These are phyloP conservation scores for Bretziella fagacearum DNA, from an alignment of 2,329 filamentous ascomycete species.

Conservation along the genomic window DNA sequence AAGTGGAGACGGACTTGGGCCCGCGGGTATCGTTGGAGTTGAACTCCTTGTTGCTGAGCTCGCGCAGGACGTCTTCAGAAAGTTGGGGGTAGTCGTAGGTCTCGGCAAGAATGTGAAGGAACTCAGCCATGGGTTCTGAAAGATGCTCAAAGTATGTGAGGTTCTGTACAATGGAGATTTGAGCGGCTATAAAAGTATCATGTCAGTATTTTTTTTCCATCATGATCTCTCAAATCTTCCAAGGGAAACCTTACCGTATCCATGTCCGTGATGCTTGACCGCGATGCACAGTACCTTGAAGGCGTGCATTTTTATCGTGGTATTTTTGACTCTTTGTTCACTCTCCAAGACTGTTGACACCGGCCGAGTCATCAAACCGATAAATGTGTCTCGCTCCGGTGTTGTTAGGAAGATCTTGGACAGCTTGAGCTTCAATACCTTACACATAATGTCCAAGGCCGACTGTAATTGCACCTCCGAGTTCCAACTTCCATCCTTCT, in stretches of 20 bases:
- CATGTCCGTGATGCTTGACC: slow-evolving; percentile 94
- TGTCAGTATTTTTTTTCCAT: slow-evolving; percentile 19
- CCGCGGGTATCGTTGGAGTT: slow-evolving; percentile 91
- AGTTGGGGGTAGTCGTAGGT: slow-evolving; percentile 97
- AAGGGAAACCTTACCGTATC: slow-evolving; percentile 49
- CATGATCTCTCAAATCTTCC: neutral
- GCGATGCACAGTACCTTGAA: slow-evolving; percentile 96
- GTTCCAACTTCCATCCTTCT: slow-evolving; percentile 71
- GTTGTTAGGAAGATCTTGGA: slow-evolving; percentile 90
- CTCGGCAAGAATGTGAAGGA: slow-evolving; percentile 84
- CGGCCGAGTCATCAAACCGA: slow-evolving; percentile 77
- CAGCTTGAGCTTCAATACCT: slow-evolving; percentile 82
- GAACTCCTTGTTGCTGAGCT: slow-evolving; percentile 95
- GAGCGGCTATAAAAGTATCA: slow-evolving; percentile 46
- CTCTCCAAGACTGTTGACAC: slow-evolving; percentile 90
- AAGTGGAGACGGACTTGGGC: slow-evolving; percentile 88
- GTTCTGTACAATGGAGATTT: slow-evolving; percentile 96
- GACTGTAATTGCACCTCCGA: slow-evolving; percentile 73
- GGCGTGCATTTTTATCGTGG: slow-evolving; percentile 80
- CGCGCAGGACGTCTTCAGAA: slow-evolving; percentile 79
- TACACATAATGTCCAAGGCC: slow-evolving; percentile 87
- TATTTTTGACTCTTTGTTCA: slow-evolving; percentile 80
- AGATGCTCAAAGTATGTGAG: slow-evolving; percentile 96
- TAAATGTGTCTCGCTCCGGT: slow-evolving; percentile 88
- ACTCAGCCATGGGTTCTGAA: slow-evolving; percentile 98